These are phyloP conservation scores for Chloris gayana DNA, from an alignment of 176 grass and related monocot species.

Conservation along the genomic window DNA sequence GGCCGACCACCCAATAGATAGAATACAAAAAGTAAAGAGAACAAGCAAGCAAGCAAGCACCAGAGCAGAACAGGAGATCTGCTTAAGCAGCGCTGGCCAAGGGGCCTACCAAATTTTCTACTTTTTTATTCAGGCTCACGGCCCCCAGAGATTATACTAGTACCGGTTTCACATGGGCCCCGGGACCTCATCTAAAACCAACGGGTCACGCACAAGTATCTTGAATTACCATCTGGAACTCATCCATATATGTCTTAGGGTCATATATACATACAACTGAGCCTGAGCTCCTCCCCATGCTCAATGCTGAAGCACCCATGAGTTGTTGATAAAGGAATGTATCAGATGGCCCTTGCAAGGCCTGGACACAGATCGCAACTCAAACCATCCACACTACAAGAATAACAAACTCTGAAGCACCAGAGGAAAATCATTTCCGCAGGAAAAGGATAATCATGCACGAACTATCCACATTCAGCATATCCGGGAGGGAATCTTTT, in stretches of 20 bases:
- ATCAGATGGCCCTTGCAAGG: neutral
- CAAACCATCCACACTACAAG: neutral
- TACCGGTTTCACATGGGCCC: constrained; percentile 29
- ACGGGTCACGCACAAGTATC: constrained; percentile 14
- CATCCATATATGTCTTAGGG: constrained; percentile 1
- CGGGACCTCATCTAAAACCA: neutral
- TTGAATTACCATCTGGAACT: constrained; percentile 16
- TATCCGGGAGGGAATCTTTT: constrained; percentile 41
- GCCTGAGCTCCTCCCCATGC: no score
- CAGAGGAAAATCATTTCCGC: neutral
- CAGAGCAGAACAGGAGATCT: neutral
- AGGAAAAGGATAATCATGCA: neutral
- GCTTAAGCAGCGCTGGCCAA: constrained; percentile 8
- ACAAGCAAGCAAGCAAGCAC: neutral
- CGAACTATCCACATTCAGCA: constrained; percentile 34
- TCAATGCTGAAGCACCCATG: no score
- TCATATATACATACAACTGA: no score
- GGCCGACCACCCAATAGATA: neutral
- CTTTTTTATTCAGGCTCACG: constrained; percentile 10
- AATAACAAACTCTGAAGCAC: neutral
- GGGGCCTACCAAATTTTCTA: no score
- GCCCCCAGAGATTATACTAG: neutral
- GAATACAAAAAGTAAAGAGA: neutral
- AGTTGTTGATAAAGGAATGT: no score
- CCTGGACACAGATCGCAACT: neutral